These are phyloP conservation scores for Boletus tylopilopsis DNA, from an alignment of 768 basidiomycete genomes.

Conservation along the genomic window DNA sequence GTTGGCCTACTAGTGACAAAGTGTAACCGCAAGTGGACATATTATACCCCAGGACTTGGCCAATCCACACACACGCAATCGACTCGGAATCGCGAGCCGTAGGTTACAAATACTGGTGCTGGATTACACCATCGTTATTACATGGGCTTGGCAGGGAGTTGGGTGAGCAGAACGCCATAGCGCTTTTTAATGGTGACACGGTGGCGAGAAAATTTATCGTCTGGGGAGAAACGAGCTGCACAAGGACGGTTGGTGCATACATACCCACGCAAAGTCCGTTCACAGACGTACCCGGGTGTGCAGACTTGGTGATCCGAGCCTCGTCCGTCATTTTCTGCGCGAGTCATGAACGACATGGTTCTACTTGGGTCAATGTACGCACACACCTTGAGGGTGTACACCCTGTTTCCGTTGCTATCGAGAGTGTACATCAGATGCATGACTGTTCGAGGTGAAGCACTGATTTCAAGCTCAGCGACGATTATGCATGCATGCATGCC, in stretches of 20 bases:
- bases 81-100: too few relatives aligned
- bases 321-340: slow-evolving; percentile 77
- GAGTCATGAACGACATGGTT: slow-evolving; percentile 1
- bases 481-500: background rate
- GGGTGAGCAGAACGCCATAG: slow-evolving; percentile 83
- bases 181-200: slow-evolving; percentile 97
- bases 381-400: slow-evolving; percentile 90
- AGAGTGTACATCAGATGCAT: slow-evolving; percentile 99
- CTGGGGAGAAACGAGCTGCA: slow-evolving; percentile 94
- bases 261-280: background rate
- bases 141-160: slow-evolving; percentile 85
- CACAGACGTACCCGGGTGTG: slow-evolving; percentile 79
- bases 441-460: slow-evolving; percentile 24
- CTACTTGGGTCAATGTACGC: background rate
- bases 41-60: too few relatives aligned
- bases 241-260: background rate
- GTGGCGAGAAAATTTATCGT: slow-evolving; percentile 98
- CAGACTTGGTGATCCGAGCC: slow-evolving; percentile 89
- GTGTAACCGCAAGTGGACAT: too few relatives aligned
- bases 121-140: slow-evolving; percentile 37
- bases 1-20: too few relatives aligned
- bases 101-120: too few relatives aligned
- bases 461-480: slow-evolving; percentile 17
- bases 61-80: too few relatives aligned
- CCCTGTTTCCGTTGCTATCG: slow-evolving; percentile 70